Percentiles rank a stretch among this genome's conserved stretches.
Evolutionary conservation across 495 filamentous ascomycete species (phyloP).

Genomic region (Chaetomium tenue): DNA sequence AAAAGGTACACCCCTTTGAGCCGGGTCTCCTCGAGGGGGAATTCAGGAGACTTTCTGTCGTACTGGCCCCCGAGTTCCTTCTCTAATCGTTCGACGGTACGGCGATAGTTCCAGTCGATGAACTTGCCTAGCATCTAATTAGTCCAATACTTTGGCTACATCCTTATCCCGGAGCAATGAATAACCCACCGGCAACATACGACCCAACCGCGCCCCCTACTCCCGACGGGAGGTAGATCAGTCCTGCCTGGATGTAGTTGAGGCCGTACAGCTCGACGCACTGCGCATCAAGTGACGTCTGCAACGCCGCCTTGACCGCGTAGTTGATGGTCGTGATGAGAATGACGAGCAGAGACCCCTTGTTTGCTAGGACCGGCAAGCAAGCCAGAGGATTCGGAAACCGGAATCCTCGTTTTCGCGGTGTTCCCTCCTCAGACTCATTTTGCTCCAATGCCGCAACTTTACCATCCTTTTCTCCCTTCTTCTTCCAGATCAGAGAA

Average conservation of each 20-base stretch:
- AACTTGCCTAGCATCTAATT: constrained; percentile 36
- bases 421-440: not conserved
- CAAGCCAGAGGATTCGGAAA: constrained; percentile 19
- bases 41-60: constrained; percentile 35
- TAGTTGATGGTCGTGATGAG: constrained; percentile 37
- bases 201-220: constrained; percentile 61
- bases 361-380: constrained; percentile 17
- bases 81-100: constrained; percentile 16
- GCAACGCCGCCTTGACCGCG: constrained; percentile 53
- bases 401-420: not conserved
- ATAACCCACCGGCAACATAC: constrained; percentile 40
- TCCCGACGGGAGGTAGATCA: constrained; percentile 57
- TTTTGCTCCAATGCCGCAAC: not conserved
- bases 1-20: constrained; percentile 40
- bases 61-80: constrained; percentile 4
- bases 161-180: not conserved
- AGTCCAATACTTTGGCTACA: not conserved
- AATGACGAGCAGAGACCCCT: constrained; percentile 14
- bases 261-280: constrained; percentile 56
- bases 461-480: not conserved
- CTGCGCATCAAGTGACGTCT: constrained; percentile 34
- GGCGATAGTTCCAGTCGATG: constrained; percentile 55
- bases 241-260: constrained; percentile 57
- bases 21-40: constrained; percentile 66
- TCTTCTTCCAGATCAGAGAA: not conserved